Evolutionary conservation across 2,329 filamentous ascomycete species (phyloP).

Genomic region (Chrysosphaeria jannelii): DNA sequence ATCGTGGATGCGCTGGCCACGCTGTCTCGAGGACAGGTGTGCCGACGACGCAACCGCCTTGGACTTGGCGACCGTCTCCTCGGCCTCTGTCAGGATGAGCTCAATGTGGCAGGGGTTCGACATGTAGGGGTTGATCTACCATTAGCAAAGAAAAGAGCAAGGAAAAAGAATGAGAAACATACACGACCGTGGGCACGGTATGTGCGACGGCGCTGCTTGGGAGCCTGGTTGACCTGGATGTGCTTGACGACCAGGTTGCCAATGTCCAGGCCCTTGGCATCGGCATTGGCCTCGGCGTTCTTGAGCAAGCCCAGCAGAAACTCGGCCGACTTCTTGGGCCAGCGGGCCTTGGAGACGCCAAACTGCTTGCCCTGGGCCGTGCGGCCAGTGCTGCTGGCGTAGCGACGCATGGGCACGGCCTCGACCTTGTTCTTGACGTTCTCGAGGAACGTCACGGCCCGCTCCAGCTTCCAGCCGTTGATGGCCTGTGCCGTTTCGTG

Average conservation of each 20-base stretch:
- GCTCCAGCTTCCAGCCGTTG: conserved; percentile 95
- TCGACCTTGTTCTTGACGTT: conserved; percentile 94
- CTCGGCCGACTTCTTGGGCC: conserved; percentile 97
- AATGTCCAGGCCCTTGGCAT: conserved; percentile 91
- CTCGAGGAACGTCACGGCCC: conserved; percentile 87
- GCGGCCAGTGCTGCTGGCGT: conserved; percentile 83
- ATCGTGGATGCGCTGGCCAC: conserved; percentile 36
- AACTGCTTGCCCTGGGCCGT: conserved; percentile 98
- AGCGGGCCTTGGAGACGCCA: conserved; percentile 91
- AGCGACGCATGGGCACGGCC: conserved; percentile 94
- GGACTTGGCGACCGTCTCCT: conserved; percentile 86
- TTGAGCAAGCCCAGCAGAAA: conserved; percentile 91
- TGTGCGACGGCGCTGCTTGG: conserved; percentile 95
- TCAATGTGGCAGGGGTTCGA: conserved; percentile 99
- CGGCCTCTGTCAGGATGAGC: conserved; percentile 92
- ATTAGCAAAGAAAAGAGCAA: background rate
- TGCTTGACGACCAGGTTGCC: conserved; percentile 96
- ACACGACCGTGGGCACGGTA: conserved; percentile 99
- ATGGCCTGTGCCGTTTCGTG: conserved; percentile 98
- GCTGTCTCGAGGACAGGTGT: conserved; percentile 75
- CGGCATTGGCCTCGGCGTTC: conserved; percentile 92
- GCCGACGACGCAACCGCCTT: conserved; percentile 31
- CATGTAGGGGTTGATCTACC: conserved; percentile 99
- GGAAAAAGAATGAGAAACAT: conserved; percentile 17
- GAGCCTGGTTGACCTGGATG: conserved; percentile 99